These are phyloP conservation scores for Acacia melanoxylon DNA, from an alignment of 306 rosid genomes.

Conservation along the genomic window DNA sequence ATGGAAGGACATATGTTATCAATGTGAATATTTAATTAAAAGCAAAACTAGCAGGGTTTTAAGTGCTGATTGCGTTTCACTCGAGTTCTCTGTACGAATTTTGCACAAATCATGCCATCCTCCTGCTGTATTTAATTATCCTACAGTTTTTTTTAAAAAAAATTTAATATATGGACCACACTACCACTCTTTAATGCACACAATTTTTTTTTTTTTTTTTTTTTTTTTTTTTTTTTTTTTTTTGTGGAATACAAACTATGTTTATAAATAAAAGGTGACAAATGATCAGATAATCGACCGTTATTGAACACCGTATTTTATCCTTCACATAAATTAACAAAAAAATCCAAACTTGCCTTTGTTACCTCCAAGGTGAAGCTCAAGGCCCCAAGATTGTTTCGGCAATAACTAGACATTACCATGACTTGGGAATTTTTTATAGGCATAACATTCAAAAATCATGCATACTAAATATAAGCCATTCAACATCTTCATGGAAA, in stretches of 20 bases:
- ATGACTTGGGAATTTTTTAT: too few species aligned
- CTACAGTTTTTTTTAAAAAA: neutral
- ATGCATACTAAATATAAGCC: neutral
- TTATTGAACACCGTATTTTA: neutral
- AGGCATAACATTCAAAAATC: neutral
- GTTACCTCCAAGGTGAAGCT: neutral
- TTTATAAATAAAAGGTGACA: neutral
- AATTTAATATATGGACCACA: too few species aligned
- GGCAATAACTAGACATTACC: neutral
- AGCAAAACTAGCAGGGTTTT: neutral
- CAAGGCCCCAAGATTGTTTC: neutral
- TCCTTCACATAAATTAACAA: neutral
- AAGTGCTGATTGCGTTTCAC: too few species aligned
- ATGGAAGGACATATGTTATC: neutral
- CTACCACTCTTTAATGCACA: too few species aligned
- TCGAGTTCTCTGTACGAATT: neutral
- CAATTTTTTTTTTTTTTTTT: too few species aligned
- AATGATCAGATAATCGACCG: neutral
- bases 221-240: too few species aligned
- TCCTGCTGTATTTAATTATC: neutral
- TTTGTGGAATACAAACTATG: too few species aligned
- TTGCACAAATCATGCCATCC: neutral
- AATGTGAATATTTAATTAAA: neutral
- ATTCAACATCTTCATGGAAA: too few species aligned
- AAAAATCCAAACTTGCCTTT: neutral